Evolutionary conservation across 2,329 filamentous ascomycete genomes (phyloP).

Genomic region (Dactylellina sp.): DNA sequence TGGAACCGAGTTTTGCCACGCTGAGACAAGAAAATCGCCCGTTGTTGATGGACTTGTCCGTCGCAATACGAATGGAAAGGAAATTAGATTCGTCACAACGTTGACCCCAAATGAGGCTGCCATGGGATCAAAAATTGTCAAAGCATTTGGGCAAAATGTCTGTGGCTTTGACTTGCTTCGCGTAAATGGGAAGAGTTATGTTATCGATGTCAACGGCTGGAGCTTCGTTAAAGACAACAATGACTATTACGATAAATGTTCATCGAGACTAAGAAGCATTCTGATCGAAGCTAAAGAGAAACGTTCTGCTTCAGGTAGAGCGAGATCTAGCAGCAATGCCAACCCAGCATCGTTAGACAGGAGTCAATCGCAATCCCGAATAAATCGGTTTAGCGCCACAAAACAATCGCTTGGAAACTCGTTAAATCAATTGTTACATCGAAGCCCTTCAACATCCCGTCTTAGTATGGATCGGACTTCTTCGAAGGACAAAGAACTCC

Average conservation of each 20-base stretch:
- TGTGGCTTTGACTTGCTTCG: slow-evolving; percentile 95
- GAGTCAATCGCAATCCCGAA: slow-evolving; percentile 58
- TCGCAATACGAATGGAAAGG: slow-evolving; percentile 96
- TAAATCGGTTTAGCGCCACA: slow-evolving; percentile 50
- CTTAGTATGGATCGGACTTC: slow-evolving; percentile 54
- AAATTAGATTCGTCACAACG: slow-evolving; percentile 92
- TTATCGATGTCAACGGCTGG: slow-evolving; percentile 99
- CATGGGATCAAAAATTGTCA: slow-evolving; percentile 89
- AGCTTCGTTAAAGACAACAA: slow-evolving; percentile 99
- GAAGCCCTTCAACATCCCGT: slow-evolving; percentile 54
- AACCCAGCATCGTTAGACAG: slow-evolving; percentile 60
- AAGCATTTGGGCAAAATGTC: slow-evolving; percentile 90
- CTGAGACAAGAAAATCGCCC: slow-evolving; percentile 95
- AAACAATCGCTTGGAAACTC: slow-evolving; percentile 53
- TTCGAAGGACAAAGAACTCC: slow-evolving; percentile 58
- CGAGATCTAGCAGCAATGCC: slow-evolving; percentile 66
- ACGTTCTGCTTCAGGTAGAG: slow-evolving; percentile 67
- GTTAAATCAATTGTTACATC: slow-evolving; percentile 50
- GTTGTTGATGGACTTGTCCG: slow-evolving; percentile 96
- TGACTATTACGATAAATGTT: slow-evolving; percentile 93
- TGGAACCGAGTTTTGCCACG: slow-evolving; percentile 90
- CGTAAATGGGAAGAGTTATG: slow-evolving; percentile 88
- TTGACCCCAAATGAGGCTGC: slow-evolving; percentile 82
- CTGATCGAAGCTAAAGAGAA: slow-evolving; percentile 74
- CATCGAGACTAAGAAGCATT: slow-evolving; percentile 85